These are phyloP conservation scores for Hordeum pubiflorum DNA, from an alignment of 202 grass and related monocot genomes.

Conservation along the genomic window DNA sequence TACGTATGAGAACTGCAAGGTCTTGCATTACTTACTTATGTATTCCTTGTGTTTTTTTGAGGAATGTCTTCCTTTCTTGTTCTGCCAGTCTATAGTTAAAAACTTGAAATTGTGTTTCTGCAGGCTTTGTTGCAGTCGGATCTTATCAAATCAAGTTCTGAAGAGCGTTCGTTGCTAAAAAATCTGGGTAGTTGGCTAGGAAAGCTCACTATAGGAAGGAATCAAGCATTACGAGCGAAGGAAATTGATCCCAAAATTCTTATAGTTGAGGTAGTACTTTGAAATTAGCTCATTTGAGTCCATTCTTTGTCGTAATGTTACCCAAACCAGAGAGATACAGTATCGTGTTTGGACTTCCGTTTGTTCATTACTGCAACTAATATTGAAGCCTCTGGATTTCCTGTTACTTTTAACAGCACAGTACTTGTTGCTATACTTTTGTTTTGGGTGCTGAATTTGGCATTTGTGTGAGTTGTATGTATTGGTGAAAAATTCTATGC, in stretches of 20 bases:
- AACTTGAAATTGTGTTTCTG: conserved; percentile 17
- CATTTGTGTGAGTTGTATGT: not conserved
- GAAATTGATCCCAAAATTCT: conserved; percentile 96
- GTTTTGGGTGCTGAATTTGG: not conserved
- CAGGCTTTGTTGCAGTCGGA: conserved; percentile 86
- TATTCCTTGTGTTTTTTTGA: not conserved
- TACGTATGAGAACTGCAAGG: conserved; percentile 99
- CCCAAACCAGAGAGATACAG: not conserved
- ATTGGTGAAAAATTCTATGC: not conserved
- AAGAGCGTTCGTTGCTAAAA: conserved; percentile 95
- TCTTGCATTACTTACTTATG: conserved; percentile 12
- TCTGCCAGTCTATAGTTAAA: conserved; percentile 8
- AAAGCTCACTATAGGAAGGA: conserved; percentile 95
- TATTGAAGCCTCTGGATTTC: not conserved
- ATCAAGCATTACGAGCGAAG: conserved; percentile 81
- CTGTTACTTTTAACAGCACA: not conserved
- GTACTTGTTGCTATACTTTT: not conserved
- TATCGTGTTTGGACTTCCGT: not conserved
- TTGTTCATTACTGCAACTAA: conserved; percentile 11
- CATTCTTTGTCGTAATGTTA: not conserved
- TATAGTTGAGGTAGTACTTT: conserved; percentile 63
- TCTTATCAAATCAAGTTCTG: conserved; percentile 97
- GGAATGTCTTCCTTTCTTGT: not conserved
- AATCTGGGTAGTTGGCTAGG: conserved; percentile 99
- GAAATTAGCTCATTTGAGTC: not conserved